Percentiles rank a stretch among this genome's conserved stretches.
These are phyloP conservation scores for Phytophthora lateralis DNA, from an alignment of 352 stramenopile genomes.

Conservation along the genomic window DNA sequence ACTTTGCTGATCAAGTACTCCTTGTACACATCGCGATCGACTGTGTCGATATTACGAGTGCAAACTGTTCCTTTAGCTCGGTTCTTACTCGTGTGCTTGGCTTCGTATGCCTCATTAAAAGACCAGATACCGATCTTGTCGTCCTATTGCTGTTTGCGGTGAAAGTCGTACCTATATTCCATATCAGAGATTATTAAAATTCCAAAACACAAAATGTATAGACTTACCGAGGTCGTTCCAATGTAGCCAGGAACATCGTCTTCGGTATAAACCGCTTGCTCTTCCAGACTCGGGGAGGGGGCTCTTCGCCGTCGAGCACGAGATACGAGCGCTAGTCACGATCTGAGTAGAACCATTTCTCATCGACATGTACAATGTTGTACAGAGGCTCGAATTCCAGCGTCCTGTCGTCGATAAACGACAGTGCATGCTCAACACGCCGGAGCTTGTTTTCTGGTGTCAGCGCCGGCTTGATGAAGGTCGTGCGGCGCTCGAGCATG, in stretches of 20 bases:
- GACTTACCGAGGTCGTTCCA: too few relatives aligned
- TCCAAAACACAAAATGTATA: too few relatives aligned
- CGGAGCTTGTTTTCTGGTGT: too few relatives aligned
- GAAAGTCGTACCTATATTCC: too few relatives aligned
- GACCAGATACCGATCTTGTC: not conserved
- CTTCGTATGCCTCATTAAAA: not conserved
- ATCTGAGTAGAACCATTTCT: not conserved
- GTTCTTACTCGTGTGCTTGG: not conserved
- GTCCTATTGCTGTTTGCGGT: not conserved
- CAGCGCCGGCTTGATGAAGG: too few relatives aligned
- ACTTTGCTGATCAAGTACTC: constrained; percentile 21
- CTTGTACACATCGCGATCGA: constrained; percentile 10
- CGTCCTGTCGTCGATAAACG: too few relatives aligned
- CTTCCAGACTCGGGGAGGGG: too few relatives aligned
- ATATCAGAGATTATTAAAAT: not conserved
- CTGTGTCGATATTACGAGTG: not conserved
- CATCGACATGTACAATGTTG: not conserved
- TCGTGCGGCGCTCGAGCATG: too few relatives aligned
- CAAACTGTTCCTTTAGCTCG: not conserved
- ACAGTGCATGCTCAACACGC: too few relatives aligned
- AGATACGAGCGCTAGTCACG: not conserved
- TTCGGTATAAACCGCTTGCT: constrained; percentile 1
- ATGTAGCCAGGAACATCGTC: not conserved
- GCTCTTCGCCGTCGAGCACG: not conserved
- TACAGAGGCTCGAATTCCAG: too few relatives aligned